A percentile compares a stretch with the other conserved stretches of the same genome.
Evolutionary conservation across 1,139 yeast species (phyloP).

Genomic region (Saccharomyces hybrid): DNA sequence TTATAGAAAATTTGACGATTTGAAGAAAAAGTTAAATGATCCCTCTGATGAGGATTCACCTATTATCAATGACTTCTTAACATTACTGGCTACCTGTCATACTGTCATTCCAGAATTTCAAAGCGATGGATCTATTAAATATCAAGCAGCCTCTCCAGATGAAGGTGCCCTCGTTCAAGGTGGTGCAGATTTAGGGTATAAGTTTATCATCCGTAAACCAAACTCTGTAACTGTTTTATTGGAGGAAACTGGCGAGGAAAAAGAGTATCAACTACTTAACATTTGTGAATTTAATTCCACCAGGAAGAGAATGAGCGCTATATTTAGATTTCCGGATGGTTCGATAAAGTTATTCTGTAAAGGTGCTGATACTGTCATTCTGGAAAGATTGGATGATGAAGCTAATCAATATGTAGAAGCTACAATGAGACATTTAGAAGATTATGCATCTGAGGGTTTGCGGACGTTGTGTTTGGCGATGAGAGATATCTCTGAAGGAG

Average conservation of each 20-base stretch:
- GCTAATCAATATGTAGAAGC: conserved; percentile 72
- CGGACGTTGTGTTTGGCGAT: conserved; percentile 91
- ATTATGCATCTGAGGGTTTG: conserved; percentile 92
- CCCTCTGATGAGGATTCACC: conserved; percentile 45
- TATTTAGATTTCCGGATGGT: conserved; percentile 92
- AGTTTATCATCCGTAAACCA: conserved; percentile 79
- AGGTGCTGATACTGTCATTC: conserved; percentile 95
- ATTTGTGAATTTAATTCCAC: conserved; percentile 96
- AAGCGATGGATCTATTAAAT: conserved; percentile 58
- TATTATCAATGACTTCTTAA: conserved; percentile 73
- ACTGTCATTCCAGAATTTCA: conserved; percentile 90
- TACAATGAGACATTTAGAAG: conserved; percentile 84
- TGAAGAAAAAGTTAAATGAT: conserved; percentile 45
- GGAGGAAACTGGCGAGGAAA: conserved; percentile 36
- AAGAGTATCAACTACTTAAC: conserved; percentile 70
- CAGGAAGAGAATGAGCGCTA: conserved; percentile 94
- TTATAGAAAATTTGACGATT: conserved; percentile 60
- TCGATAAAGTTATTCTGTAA: conserved; percentile 81
- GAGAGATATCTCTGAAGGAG: conserved; percentile 70
- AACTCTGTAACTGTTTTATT: conserved; percentile 63
- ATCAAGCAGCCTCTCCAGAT: conserved; percentile 98
- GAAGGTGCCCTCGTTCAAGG: conserved; percentile 98
- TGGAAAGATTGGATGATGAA: conserved; percentile 69
- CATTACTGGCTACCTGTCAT: conserved; percentile 85
- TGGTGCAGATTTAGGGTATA: conserved; percentile 82